phyloP scores from a whole-genome alignment of 1,139 yeast genomes.

The Protomyces gravidus region DNA sequence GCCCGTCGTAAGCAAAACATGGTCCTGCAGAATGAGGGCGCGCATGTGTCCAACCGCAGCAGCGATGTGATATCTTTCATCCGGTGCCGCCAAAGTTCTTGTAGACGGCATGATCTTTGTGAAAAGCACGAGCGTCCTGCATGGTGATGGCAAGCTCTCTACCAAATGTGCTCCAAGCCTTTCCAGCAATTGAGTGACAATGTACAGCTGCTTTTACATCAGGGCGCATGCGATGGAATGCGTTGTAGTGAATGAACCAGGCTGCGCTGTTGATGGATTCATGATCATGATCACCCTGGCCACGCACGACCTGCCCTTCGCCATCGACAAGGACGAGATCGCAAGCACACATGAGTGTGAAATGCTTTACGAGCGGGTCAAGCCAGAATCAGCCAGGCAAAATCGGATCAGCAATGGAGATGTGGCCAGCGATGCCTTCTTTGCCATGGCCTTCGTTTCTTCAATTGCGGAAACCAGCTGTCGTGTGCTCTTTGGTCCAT shows the following conservation, averaged over 20 bases:
- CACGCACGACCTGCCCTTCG: conserved; percentile 65
- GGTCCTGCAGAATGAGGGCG: conserved; percentile 67
- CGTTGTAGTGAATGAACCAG: conserved; percentile 72
- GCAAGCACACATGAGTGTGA: conserved; percentile 64
- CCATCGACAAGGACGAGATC: conserved; percentile 76
- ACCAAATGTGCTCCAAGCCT: conserved; percentile 70
- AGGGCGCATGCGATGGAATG: conserved; percentile 69
- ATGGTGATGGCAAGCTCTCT: conserved; percentile 69
- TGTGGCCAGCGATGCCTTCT: conserved; percentile 74
- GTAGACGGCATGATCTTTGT: conserved; percentile 63
- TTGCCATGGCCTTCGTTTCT: conserved; percentile 1
- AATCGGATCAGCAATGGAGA: conserved; percentile 72
- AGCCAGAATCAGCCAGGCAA: conserved; percentile 71
- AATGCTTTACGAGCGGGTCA: conserved; percentile 70
- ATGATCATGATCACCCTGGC: conserved; percentile 45
- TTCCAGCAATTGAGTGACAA: conserved; percentile 69
- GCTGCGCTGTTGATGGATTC: conserved; percentile 74
- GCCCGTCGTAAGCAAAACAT: conserved; percentile 74
- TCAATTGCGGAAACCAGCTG: conserved; percentile 42
- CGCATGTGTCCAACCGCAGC: conserved; percentile 55
- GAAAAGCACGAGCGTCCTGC: conserved; percentile 69
- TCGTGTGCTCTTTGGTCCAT: conserved; percentile 70
- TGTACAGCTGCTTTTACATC: conserved; percentile 81
- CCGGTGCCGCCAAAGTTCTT: conserved; percentile 64
- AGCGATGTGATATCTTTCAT: conserved; percentile 67